Conservation (phyloP, 2,329 filamentous ascomycete species). For the Capronia epimyces region DNA sequence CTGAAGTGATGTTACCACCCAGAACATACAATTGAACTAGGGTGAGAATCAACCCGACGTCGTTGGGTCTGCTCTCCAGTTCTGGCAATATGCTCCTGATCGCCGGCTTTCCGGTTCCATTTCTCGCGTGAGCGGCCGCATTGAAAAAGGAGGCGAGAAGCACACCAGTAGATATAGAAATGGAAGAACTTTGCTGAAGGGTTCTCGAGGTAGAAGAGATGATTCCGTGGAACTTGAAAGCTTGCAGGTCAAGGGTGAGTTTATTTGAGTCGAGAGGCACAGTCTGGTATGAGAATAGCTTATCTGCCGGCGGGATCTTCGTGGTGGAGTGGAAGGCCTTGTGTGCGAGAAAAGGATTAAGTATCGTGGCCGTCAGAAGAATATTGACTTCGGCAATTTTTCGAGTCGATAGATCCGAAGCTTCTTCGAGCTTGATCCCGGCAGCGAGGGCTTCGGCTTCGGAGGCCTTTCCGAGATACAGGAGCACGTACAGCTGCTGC, state of each 20-base stretch:
- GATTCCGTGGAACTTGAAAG: slow-evolving; percentile 57
- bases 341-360: slow-evolving; percentile 56
- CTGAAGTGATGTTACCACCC: slow-evolving; percentile 64
- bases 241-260: slow-evolving; percentile 53
- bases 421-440: slow-evolving; percentile 48
- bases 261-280: slow-evolving; percentile 50
- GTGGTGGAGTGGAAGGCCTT: slow-evolving; percentile 51
- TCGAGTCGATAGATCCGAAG: slow-evolving; percentile 54
- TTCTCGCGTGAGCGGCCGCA: slow-evolving; percentile 65
- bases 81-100: slow-evolving; percentile 65
- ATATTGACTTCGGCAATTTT: slow-evolving; percentile 58
- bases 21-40: slow-evolving; percentile 75
- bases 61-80: slow-evolving; percentile 67
- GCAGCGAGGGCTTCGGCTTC: slow-evolving; percentile 51
- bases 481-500: slow-evolving; percentile 57
- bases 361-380: slow-evolving; percentile 44
- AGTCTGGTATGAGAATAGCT: slow-evolving; percentile 56
- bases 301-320: slow-evolving; percentile 47
- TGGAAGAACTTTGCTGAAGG: slow-evolving; percentile 44
- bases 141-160: slow-evolving; percentile 60
- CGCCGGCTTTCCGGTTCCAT: slow-evolving; percentile 59
- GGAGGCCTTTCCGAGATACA: slow-evolving; percentile 49
- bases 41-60: slow-evolving; percentile 74
- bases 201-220: slow-evolving; percentile 45
- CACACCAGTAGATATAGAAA: slow-evolving; percentile 47